Base-by-base conservation (phyloP, 2,329 filamentous ascomycete species). In the Alternaria sp. region DNA sequence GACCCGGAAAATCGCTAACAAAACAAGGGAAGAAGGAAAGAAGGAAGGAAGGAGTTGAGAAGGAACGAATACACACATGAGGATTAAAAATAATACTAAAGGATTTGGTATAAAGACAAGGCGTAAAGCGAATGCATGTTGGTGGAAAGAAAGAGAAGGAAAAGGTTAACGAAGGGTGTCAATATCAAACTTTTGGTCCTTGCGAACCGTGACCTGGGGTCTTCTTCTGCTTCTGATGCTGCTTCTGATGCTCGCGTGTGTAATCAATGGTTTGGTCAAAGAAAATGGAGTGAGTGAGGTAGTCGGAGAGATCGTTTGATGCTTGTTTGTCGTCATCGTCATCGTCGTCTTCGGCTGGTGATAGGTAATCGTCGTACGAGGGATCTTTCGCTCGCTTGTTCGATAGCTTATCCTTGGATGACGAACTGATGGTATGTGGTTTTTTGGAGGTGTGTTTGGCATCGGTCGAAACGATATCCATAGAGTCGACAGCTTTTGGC, bases 241-340 rank as follows among this genome's bases (percentile, higher is more conserved):
- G 50, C 26, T 58, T 61, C 54, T 54, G 55, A 32, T 59, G 55
- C 44, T 59, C 40, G 47, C 32, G 56, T 50, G 54, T 59, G 25
- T 59, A 40, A 63, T 60, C 45, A 50, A 60, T 60, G 3, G 32
- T 43, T 13, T 54, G 50, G n/a, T 63, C 57, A 56, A 63, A 66
- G 12, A 64, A 66, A 60, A 68, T 66, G 9, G 63, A 66, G n/a
- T 68, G 65, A 3, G 65, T 61, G 7, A 68, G 57, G 32, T 68
- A 68, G 19, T 61, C 65, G 6, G 63, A 57, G 7, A 68, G 51
- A 46, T 63, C 61, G 32, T 54, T 54, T 10, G 57, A 60, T 25
- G 61, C 61, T 25, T 36, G 43, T 40, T 47, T 17, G 19, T 43
- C 50, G 12, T 56, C 45, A 21, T 60, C 61, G 21, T 63, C 57